Percentiles rank a stretch among this genome's conserved stretches.
phyloP scores from a whole-genome alignment of 306 rosid genomes.

The Heteromeles arbutifolia region DNA sequence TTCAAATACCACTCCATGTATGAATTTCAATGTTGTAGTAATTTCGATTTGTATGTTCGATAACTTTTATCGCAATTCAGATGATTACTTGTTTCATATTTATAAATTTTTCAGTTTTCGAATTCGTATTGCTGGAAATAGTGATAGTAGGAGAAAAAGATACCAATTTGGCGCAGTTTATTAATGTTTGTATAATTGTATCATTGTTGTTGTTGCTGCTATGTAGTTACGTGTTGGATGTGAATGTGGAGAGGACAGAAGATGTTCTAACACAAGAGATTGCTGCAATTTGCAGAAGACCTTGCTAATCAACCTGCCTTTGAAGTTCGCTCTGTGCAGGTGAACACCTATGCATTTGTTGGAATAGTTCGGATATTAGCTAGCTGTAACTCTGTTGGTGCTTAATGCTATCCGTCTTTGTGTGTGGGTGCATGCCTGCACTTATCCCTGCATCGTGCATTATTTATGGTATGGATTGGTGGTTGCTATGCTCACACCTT shows the following conservation, averaged over 20 bases:
- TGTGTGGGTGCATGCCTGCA: not conserved
- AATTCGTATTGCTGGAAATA: not conserved
- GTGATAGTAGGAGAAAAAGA: not conserved
- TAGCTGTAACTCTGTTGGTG: not conserved
- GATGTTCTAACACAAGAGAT: conserved; percentile 83
- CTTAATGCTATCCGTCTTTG: not conserved
- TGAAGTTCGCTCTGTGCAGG: conserved; percentile 91
- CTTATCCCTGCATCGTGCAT: not conserved
- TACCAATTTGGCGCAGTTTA: not conserved
- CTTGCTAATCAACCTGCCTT: conserved; percentile 67
- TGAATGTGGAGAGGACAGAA: conserved; percentile 96
- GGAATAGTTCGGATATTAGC: not conserved
- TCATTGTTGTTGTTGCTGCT: conserved; percentile 32
- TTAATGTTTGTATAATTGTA: not conserved
- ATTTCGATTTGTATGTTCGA: too few species aligned
- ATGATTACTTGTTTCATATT: not conserved
- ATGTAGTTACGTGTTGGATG: conserved; percentile 89
- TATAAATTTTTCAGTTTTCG: not conserved
- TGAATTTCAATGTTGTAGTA: not conserved
- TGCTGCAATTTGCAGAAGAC: conserved; percentile 77
- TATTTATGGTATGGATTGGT: too few species aligned
- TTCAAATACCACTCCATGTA: too few species aligned
- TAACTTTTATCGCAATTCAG: not conserved
- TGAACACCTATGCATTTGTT: conserved; percentile 9
- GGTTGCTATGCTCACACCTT: too few species aligned